A percentile compares a stretch with the other conserved stretches of the same genome.
Evolutionary conservation across 2,329 filamentous ascomycete genomes (phyloP).

Genomic region (Ceratocystis lukuohia): DNA sequence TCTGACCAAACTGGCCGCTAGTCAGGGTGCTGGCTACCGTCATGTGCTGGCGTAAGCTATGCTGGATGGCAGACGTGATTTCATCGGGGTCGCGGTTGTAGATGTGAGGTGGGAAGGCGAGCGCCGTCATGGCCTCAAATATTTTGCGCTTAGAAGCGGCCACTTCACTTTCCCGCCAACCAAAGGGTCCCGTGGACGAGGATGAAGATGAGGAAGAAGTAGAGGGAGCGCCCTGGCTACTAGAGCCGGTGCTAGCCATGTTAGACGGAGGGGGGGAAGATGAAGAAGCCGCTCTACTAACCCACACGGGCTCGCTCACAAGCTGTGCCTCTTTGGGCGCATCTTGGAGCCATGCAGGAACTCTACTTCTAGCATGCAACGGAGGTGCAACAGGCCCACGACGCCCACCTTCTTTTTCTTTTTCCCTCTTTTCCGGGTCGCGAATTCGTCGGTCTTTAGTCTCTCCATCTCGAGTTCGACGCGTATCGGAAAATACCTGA

Average conservation of each 20-base stretch:
- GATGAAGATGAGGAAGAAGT: background rate
- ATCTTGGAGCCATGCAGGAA: conserved; percentile 8
- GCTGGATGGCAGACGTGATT: conserved; percentile 12
- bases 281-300: background rate
- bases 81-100: conserved; percentile 13
- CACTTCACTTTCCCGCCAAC: background rate
- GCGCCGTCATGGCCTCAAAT: conserved; percentile 1
- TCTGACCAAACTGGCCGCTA: conserved; percentile 14
- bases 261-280: conserved; percentile 1
- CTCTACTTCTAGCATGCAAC: background rate
- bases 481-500: background rate
- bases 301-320: background rate
- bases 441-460: background rate
- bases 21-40: conserved; percentile 5
- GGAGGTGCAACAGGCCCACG: background rate
- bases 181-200: background rate
- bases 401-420: conserved; percentile 4
- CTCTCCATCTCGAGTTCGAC: background rate
- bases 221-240: background rate
- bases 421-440: background rate
- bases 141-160: conserved; percentile 1
- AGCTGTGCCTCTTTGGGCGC: background rate
- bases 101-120: background rate
- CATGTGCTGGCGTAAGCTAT: conserved; percentile 16
- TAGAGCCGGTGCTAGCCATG: background rate